These are phyloP conservation scores for Metschnikowia lochheadii DNA, from an alignment of 805 yeast genomes.

Conservation along the genomic window DNA sequence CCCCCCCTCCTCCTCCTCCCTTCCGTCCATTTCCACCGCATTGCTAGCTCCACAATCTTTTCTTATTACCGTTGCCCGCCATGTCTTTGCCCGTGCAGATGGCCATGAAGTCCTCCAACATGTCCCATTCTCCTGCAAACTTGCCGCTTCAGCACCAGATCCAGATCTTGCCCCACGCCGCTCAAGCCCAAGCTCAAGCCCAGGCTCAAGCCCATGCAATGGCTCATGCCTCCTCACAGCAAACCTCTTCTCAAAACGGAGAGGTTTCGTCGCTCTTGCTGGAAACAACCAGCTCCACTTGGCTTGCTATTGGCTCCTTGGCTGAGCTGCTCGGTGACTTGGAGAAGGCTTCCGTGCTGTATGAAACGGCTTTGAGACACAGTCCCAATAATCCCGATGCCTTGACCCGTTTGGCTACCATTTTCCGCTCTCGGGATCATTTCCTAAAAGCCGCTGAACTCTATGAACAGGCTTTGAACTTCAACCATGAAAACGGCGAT, in stretches of 20 bases:
- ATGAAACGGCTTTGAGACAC: slow-evolving; percentile 82
- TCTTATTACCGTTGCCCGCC: neutral
- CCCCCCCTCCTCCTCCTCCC: neutral
- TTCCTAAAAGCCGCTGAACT: slow-evolving; percentile 93
- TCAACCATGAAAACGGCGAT: slow-evolving; percentile 86
- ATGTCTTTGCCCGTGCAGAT: slow-evolving; percentile 21
- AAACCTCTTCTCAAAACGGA: slow-evolving; percentile 6
- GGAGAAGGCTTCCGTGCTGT: slow-evolving; percentile 84
- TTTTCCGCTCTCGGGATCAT: slow-evolving; percentile 83
- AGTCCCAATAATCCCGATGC: slow-evolving; percentile 84
- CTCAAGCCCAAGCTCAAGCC: slow-evolving; percentile 7
- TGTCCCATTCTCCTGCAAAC: slow-evolving; percentile 12
- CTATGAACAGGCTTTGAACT: slow-evolving; percentile 79
- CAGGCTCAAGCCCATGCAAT: slow-evolving; percentile 13
- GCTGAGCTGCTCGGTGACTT: slow-evolving; percentile 88
- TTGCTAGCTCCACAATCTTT: neutral
- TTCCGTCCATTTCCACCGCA: neutral
- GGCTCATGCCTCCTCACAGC: slow-evolving; percentile 12
- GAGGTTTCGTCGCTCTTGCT: slow-evolving; percentile 17
- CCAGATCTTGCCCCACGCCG: slow-evolving; percentile 19
- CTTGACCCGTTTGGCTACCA: slow-evolving; percentile 78
- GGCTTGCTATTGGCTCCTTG: slow-evolving; percentile 84
- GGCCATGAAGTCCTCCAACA: slow-evolving; percentile 18
- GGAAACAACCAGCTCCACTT: slow-evolving; percentile 71
- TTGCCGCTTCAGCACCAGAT: slow-evolving; percentile 17